Base-by-base conservation (phyloP, 164 flowering plant genomes). In the Kingdonia uniflora region DNA sequence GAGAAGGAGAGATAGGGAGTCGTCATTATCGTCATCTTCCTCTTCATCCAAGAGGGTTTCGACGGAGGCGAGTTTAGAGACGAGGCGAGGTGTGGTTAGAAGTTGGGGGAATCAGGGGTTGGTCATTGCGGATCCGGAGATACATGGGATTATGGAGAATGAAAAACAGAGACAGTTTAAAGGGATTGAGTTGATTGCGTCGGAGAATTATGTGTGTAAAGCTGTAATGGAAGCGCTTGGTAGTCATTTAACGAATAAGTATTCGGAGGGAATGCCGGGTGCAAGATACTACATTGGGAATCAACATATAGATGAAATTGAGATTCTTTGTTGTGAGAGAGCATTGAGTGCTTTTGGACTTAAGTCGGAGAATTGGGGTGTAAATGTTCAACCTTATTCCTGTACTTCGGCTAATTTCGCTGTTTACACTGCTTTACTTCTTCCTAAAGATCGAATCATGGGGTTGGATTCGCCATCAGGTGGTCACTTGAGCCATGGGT, bases 341-440 rank as follows among this genome's bases (percentile, higher is more conserved):
- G 95, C 97, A 3, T 61, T 90, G 54, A 73, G 65, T 5, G 87
- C 91, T 15, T 90, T 90, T 58, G 49, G 58, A 37, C 77, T 90
- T 49, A 87, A 87, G 42, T 56, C 79, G 22, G 75, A 75, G 20
- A 64, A 72, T 26, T 87, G 95, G 97, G 97, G 97, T 15, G 95
- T 90, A 17, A 90, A 90, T 69, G 97, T 90, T n/a, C 97, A 90
- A 72, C 84, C 91, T 0, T 81, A 87, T 40, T 87, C 97, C 6
- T 86, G 97, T 54, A 87, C 95, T 6, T 87, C 97, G 0, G 89
- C 97, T 0, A 90, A 87, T 65, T 87, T 90, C 14, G 94, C 91
- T 0, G 94, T 83, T 6, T 90, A 81, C 42, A 84, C 91, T 0
- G 97, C 85, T 2, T 79, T 90, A 56, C 63, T 84, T 25, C 71